Evolutionary conservation across 257 asterid genomes (phyloP).

Genomic region (Solanum okadae): DNA sequence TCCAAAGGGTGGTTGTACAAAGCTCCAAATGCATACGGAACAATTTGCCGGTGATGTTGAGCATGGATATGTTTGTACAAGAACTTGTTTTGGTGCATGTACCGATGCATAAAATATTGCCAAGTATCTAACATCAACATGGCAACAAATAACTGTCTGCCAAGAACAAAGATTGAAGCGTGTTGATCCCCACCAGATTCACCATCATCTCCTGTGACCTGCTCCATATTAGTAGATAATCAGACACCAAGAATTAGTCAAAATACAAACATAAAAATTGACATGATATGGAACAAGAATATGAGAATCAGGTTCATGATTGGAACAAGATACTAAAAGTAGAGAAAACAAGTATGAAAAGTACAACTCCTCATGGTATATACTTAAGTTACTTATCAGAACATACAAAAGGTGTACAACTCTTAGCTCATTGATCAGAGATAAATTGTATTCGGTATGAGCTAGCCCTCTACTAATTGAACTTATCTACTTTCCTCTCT

Average conservation of each 20-base stretch:
- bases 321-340: neutral
- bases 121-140: slow-evolving; percentile 82
- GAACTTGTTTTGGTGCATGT: slow-evolving; percentile 93
- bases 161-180: too few species aligned
- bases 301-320: neutral
- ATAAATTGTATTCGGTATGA: neutral
- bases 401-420: neutral
- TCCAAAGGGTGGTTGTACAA: slow-evolving; percentile 90
- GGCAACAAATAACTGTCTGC: slow-evolving; percentile 47
- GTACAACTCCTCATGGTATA: neutral
- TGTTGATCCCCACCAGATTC: too few species aligned
- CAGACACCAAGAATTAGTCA: neutral
- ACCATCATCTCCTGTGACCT: slow-evolving; percentile 61
- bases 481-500: neutral
- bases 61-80: slow-evolving; percentile 80
- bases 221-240: slow-evolving; percentile 1
- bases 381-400: neutral
- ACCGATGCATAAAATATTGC: slow-evolving; percentile 92
- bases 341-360: neutral
- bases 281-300: neutral
- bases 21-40: slow-evolving; percentile 89
- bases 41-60: slow-evolving; percentile 79
- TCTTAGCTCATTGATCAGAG: neutral
- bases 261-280: neutral
- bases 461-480: neutral